phyloP scores from a whole-genome alignment of 1,284 basidiomycete genomes.

The Garcileccinum viscosum region DNA sequence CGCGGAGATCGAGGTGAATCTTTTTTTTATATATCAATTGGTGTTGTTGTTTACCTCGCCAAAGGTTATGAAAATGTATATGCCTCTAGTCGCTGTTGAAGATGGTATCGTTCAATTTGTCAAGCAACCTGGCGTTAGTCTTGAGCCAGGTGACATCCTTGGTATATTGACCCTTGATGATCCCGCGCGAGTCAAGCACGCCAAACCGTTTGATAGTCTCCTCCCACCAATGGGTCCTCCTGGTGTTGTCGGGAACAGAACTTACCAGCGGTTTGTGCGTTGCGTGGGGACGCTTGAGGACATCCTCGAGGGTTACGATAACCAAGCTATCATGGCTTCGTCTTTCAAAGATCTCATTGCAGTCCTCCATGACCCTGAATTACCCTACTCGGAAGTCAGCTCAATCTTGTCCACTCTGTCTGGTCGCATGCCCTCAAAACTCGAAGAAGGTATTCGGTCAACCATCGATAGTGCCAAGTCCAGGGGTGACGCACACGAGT shows the following conservation, averaged over 20 bases:
- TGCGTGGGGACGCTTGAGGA: conserved; percentile 86
- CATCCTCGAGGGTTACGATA: conserved; percentile 95
- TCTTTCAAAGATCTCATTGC: conserved; percentile 85
- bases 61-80: conserved; percentile 99
- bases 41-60: conserved; percentile 25
- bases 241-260: conserved; percentile 81
- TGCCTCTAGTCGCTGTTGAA: conserved; percentile 96
- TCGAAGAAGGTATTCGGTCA: conserved; percentile 87
- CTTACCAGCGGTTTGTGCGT: conserved; percentile 86
- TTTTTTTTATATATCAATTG: not conserved
- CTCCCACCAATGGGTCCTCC: conserved; percentile 81
- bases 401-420: conserved; percentile 90
- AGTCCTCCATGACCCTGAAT: conserved; percentile 81
- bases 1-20: conserved; percentile 92
- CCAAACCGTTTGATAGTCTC: conserved; percentile 96
- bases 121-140: conserved; percentile 96
- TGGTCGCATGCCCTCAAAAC: conserved; percentile 91
- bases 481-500: conserved; percentile 77
- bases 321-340: conserved; percentile 84
- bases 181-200: conserved; percentile 95
- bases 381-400: conserved; percentile 88
- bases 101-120: conserved; percentile 97
- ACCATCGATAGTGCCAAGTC: conserved; percentile 79
- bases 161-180: conserved; percentile 98
- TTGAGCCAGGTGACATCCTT: conserved; percentile 97